Evolutionary conservation across 352 stramenopile species (phyloP).

Genomic region (Pythium utonaiense): DNA sequence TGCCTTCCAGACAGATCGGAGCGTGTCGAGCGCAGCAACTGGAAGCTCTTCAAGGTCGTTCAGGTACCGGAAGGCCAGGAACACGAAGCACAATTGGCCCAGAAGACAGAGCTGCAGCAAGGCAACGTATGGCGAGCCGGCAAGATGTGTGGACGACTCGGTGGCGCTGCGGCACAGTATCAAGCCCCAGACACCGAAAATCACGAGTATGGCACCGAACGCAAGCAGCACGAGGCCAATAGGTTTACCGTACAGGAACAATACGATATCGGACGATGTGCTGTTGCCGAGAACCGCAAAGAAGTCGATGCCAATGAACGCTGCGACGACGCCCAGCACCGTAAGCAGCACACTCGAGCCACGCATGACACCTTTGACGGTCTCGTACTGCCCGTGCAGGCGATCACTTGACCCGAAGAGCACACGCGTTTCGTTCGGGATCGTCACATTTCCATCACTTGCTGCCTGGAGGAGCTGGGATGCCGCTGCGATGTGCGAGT

Average conservation of each 20-base stretch:
- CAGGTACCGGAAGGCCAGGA: conserved; percentile 23
- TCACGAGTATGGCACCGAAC: conserved; percentile 16
- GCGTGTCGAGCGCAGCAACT: neutral
- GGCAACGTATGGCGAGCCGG: conserved; percentile 5
- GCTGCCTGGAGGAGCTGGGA: neutral
- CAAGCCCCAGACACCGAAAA: conserved; percentile 9
- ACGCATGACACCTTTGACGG: conserved; percentile 29
- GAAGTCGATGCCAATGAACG: conserved; percentile 33
- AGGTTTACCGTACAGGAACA: conserved; percentile 29
- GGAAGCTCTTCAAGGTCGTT: conserved; percentile 22
- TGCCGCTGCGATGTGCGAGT: neutral
- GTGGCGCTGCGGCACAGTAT: neutral
- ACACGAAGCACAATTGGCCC: conserved; percentile 16
- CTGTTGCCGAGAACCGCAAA: conserved; percentile 30
- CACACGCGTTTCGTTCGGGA: conserved; percentile 25
- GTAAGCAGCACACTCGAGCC: conserved; percentile 32
- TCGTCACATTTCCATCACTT: neutral
- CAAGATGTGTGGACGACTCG: conserved; percentile 11
- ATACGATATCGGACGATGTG: conserved; percentile 22
- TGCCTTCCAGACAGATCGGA: conserved; percentile 18
- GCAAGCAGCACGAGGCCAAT: conserved; percentile 24
- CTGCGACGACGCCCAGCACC: conserved; percentile 10
- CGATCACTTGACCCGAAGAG: conserved; percentile 40
- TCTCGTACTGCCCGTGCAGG: conserved; percentile 36
- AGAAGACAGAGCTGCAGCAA: conserved; percentile 15